Conservation (phyloP, 2,329 filamentous ascomycete genomes). For the Ceratocystis ficicola region DNA sequence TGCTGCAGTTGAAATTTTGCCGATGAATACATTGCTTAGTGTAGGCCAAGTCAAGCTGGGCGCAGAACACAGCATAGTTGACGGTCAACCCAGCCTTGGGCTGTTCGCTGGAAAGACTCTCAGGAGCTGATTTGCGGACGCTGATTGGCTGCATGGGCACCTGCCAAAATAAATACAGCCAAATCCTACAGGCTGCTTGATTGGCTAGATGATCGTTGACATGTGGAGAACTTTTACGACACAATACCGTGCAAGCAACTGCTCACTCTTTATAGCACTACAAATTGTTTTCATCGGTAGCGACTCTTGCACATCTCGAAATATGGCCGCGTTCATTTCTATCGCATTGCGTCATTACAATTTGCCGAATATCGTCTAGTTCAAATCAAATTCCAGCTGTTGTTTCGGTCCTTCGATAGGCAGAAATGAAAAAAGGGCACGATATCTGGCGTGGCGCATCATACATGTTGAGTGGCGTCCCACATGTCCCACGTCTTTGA, state of each 20-base stretch:
- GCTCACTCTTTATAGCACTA: no score
- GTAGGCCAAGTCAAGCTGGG: background rate
- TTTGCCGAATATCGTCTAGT: no score
- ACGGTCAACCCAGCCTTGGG: background rate
- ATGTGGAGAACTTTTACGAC: background rate
- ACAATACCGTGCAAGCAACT: no score
- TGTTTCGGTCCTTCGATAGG: constrained; percentile 36
- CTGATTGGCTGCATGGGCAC: constrained; percentile 19
- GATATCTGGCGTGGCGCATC: constrained; percentile 30
- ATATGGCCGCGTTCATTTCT: no score
- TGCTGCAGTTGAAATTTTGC: background rate
- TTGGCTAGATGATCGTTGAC: background rate
- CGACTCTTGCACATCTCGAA: no score
- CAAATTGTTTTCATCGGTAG: no score
- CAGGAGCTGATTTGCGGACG: constrained; percentile 11
- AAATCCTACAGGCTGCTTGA: background rate
- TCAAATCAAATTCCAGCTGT: no score
- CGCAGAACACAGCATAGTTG: background rate
- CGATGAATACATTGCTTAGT: background rate
- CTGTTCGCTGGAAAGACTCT: background rate
- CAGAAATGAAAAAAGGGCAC: constrained; percentile 51
- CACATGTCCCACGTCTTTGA: no score
- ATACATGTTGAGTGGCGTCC: no score
- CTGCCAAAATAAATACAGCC: constrained; percentile 12
- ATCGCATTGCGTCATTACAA: background rate